A percentile compares a stretch with the other conserved stretches of the same genome.
Evolutionary conservation across 2,329 filamentous ascomycete genomes (phyloP).

Genomic region (Diaporthe destruens): DNA sequence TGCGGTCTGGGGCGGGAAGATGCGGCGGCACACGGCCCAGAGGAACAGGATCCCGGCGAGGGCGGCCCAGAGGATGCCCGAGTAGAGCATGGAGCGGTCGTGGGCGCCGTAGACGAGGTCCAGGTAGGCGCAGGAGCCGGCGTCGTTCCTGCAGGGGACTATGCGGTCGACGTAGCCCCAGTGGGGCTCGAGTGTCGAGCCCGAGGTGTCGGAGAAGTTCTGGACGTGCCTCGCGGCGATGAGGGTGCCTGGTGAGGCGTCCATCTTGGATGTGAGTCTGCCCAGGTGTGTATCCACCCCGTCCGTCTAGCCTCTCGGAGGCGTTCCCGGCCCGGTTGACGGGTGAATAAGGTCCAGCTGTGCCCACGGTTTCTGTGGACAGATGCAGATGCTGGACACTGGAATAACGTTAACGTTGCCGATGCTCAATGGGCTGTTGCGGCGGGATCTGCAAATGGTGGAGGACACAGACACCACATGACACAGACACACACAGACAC

Average conservation of each 20-base stretch:
- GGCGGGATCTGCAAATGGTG: conserved; percentile 4
- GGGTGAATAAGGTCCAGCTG: neutral
- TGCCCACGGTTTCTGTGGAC: neutral
- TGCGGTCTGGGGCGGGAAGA: neutral
- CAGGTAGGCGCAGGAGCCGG: conserved; percentile 63
- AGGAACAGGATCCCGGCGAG: conserved; percentile 58
- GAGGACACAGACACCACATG: conserved; percentile 2
- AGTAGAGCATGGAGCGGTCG: conserved; percentile 63
- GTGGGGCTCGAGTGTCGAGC: conserved; percentile 52
- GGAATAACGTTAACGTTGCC: too few species aligned
- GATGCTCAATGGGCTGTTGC: neutral
- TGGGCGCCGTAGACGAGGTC: conserved; percentile 64
- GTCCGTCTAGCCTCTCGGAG: neutral
- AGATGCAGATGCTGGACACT: neutral
- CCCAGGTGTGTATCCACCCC: neutral
- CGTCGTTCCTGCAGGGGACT: conserved; percentile 60
- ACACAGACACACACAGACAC: neutral
- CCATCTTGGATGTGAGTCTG: conserved; percentile 35
- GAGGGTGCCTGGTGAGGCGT: conserved; percentile 42
- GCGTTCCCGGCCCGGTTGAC: neutral
- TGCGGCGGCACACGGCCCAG: conserved; percentile 54
- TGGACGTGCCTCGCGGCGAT: conserved; percentile 54
- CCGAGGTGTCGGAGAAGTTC: conserved; percentile 53
- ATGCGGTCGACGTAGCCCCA: conserved; percentile 63
- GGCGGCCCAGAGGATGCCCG: conserved; percentile 63